Percentiles rank a stretch among this genome's conserved stretches.
These are phyloP conservation scores for Microdochium nivale DNA, from an alignment of 2,329 filamentous ascomycete species.

Conservation along the genomic window DNA sequence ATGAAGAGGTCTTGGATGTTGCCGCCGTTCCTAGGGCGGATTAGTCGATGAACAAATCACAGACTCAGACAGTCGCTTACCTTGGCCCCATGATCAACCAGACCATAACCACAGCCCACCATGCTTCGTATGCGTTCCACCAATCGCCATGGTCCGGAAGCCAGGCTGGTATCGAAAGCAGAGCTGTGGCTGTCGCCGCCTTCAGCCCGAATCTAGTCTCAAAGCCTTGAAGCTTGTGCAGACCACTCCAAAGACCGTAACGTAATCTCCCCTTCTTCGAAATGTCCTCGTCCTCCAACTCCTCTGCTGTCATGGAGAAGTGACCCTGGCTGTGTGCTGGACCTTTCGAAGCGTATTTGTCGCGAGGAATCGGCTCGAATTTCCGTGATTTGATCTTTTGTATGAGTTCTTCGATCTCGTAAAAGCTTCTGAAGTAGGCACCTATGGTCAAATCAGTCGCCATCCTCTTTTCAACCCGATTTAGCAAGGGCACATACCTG, in stretches of 20 bases:
- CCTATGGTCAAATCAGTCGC: conserved; percentile 6
- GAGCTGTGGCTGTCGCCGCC: conserved; percentile 38
- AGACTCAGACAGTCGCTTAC: conserved; percentile 15
- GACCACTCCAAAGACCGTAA: conserved; percentile 37
- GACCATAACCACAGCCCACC: conserved; percentile 50
- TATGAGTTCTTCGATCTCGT: conserved; percentile 32
- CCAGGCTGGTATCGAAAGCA: conserved; percentile 47
- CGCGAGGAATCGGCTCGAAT: conserved; percentile 20
- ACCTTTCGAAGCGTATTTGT: conserved; percentile 12
- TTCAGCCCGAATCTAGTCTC: conserved; percentile 51
- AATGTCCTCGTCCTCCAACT: conserved; percentile 20
- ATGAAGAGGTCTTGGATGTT: conserved; percentile 49
- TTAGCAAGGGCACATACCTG: conserved; percentile 25
- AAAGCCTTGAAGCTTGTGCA: conserved; percentile 47
- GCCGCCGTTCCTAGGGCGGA: conserved; percentile 36
- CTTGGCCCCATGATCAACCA: conserved; percentile 47
- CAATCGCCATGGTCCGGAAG: conserved; percentile 32
- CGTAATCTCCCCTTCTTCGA: conserved; percentile 29
- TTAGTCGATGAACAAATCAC: neutral
- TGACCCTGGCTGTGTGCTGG: conserved; percentile 24
- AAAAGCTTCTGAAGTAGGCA: conserved; percentile 34
- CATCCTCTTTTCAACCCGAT: too few relatives aligned
- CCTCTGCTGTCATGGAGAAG: conserved; percentile 28
- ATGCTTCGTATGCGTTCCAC: conserved; percentile 47
- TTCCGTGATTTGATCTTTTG: conserved; percentile 31